Base-by-base conservation (phyloP, 805 yeast genomes). In the Ogataea naganishii region DNA sequence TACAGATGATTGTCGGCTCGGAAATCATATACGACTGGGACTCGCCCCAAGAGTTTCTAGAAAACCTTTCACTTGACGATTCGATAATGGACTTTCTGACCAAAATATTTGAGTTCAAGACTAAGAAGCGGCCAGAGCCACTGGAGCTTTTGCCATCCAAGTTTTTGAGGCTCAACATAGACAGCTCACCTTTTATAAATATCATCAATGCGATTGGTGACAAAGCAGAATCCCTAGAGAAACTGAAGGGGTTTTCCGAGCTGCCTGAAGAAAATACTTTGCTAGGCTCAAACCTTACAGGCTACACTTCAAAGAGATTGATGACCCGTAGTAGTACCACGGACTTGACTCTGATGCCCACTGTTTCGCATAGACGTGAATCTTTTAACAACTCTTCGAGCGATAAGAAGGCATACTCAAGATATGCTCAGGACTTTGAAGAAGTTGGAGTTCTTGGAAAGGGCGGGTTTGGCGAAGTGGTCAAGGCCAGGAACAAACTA, bases 401-500 rank as follows among this genome's bases (percentile, higher is more conserved):
- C 13, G 12, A 22, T 8, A 15, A 23, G 14, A 15, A 33, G 17
- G 39, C 40, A 2, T 56, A 64, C 33, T 85, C 95, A 1, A 65
- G 98, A 39, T 92, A 89, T 49, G 81, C 77, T 4, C 74, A 88
- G 38, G 99, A 92, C 50, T 92, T 94, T 54, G 98, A 92, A 53
- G 98, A 92, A 49, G 81, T 85, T 25, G 92, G 89, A 1, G 73
- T 79, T 14, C 58, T 92, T 7, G 99, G 99, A 2, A 75, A 77
- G 43, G 99, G 99, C 23, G 99, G 94, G 0, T 92, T 81, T 57
- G 99, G 99, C 5, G 96, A 92, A 53, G 99, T 92, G 7, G 96
- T 92, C n/a, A 88, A 89, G 47, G 97, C 92, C 0, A 65, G 98
- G 37, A 89, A 88, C 51, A 72, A 88, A 35, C 69, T 92, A 39